Evolutionary conservation across 371 early-diverging fungal species (phyloP), one percentile per base, ranked within the genome.

Genomic region (Furculomyces boomerangus): DNA sequence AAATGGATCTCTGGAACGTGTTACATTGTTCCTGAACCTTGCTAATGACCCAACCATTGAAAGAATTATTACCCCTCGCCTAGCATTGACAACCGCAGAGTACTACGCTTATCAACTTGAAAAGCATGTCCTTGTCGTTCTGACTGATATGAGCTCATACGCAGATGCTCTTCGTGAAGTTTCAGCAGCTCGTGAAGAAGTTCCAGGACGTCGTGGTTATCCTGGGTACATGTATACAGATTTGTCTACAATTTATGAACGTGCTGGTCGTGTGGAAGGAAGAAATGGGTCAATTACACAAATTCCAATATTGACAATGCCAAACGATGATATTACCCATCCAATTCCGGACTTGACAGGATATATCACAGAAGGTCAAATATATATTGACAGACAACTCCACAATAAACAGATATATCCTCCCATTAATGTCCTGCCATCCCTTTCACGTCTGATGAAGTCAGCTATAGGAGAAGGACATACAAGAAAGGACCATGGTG

Each of bases 211-310:
- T 74, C 90, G 99, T 74, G 99, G 99, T 71, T 99, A 99, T 74
- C 99, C 99, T 22, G 99, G 99, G 76, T 99, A 99, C 72, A 99
- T 99, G 99, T 99, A 99, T 79, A 99, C 99, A 30, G 99, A 99
- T 81, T 81, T 99, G 76, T 90, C 98, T 27, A 98, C 98, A 54
- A 95, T 99, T 59, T 99, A 99, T 64, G 99, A 99, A 74, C 88
- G 99, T 72, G 99, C 99, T 27, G 99, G 99, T 55, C 86, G 99
- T 66, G 99, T 99, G 18, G 88, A 93, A 54, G 99, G 99, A 49
- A 84, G 93, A 63, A 97, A 96, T 72, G 99, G 99, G 52, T 93
- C 94, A 47, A 99, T 99, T 54, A 99, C 99, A 28, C 99, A 99
- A 76, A 99, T 99, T 56, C 99, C 99, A 30, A 99, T 99, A 71